phyloP scores from a whole-genome alignment of 345 rosid species.

The Acer negundo region DNA sequence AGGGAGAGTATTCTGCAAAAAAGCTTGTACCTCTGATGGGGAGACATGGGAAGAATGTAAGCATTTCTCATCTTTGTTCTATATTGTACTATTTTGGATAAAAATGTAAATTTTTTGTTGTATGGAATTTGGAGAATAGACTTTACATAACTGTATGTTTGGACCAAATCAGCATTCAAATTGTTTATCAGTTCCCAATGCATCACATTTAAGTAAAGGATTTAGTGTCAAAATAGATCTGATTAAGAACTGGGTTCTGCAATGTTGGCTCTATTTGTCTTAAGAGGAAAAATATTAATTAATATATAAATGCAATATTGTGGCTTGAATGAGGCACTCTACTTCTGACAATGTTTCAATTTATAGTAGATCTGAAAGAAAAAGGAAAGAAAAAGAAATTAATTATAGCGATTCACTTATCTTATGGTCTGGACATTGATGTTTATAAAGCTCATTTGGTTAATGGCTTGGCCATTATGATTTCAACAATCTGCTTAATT shows the following conservation, averaged over 20 bases:
- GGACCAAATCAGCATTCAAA: background rate
- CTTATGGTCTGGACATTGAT: background rate
- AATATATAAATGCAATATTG: background rate
- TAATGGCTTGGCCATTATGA: background rate
- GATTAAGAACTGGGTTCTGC: background rate
- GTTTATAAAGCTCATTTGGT: background rate
- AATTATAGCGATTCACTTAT: background rate
- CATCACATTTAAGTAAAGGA: slow-evolving; percentile 1
- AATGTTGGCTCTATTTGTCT: background rate
- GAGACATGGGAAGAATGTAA: slow-evolving; percentile 96
- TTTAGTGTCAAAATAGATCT: background rate
- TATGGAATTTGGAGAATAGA: background rate
- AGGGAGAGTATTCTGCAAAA: slow-evolving; percentile 99
- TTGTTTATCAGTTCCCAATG: background rate
- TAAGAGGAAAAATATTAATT: background rate
- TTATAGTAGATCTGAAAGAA: no score
- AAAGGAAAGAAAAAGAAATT: background rate
- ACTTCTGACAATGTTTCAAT: no score
- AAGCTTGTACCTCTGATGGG: slow-evolving; percentile 81
- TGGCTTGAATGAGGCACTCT: background rate
- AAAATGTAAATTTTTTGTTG: background rate
- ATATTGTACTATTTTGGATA: background rate
- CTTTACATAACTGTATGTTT: background rate
- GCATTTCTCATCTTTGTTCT: slow-evolving; percentile 32
- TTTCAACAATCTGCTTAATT: background rate